Conservation (phyloP, 2,329 filamentous ascomycete genomes). For the Cordyceps fumosorosea region DNA sequence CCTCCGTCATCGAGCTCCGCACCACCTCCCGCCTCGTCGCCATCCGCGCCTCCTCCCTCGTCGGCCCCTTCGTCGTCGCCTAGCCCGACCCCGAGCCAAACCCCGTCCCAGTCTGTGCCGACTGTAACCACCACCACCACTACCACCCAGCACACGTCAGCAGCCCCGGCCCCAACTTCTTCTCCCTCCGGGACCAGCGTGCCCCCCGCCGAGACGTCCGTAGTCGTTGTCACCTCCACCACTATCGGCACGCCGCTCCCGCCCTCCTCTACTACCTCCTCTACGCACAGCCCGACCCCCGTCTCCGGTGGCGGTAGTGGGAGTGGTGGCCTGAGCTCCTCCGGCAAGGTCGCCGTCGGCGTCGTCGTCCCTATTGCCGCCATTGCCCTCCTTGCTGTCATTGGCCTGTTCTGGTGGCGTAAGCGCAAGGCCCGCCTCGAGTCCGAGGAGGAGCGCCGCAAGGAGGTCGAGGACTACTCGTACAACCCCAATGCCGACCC, state of each 20-base stretch:
- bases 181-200: neutral
- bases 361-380: constrained; percentile 90
- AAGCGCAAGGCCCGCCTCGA: constrained; percentile 79
- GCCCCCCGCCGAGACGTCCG: constrained; percentile 18
- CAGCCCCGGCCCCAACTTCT: neutral
- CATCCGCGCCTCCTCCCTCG: neutral
- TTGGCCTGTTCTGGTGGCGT: constrained; percentile 78
- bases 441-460: constrained; percentile 80
- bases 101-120: neutral
- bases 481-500: constrained; percentile 98
- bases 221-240: constrained; percentile 23
- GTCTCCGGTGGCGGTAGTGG: constrained; percentile 22
- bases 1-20: neutral
- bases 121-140: neutral
- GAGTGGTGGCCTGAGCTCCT: constrained; percentile 46
- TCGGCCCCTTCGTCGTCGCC: neutral
- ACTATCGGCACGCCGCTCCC: constrained; percentile 19
- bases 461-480: constrained; percentile 94
- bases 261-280: constrained; percentile 21
- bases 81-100: constrained; percentile 10
- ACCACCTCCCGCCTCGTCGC: neutral
- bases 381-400: constrained; percentile 72
- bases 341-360: constrained; percentile 78
- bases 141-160: constrained; percentile 9
- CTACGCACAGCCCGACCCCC: constrained; percentile 22